Evolutionary conservation across 139 green algal species (phyloP).

Genomic region (Astrephomene gubernaculifera): DNA sequence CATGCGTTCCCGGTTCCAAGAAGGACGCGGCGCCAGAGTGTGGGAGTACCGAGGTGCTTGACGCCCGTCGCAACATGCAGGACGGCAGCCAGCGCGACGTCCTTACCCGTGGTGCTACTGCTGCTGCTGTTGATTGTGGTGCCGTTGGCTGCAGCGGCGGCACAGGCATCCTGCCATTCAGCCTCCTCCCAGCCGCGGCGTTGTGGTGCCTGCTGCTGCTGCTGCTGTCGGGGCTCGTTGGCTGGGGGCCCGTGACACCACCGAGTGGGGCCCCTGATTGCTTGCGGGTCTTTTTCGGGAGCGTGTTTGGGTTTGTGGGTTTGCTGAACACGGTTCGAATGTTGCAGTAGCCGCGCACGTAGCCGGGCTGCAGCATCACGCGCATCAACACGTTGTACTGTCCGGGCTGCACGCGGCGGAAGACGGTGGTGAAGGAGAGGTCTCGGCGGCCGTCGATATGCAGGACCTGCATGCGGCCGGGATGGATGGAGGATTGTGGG

Average conservation of each 20-base stretch:
- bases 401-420: not conserved
- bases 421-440: conserved; percentile 32
- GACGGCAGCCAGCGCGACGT: conserved; percentile 8
- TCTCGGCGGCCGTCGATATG: conserved; percentile 35
- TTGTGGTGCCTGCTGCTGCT: no score
- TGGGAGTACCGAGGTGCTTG: no score
- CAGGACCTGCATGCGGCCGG: conserved; percentile 20
- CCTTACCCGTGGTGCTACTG: not conserved
- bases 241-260: no score
- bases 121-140: not conserved
- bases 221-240: no score
- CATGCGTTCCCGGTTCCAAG: not conserved
- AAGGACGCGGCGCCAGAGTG: no score
- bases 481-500: no score
- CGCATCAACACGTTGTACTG: conserved; percentile 19
- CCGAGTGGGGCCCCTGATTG: no score
- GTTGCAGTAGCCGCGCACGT: conserved; percentile 39
- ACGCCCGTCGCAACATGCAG: not conserved
- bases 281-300: no score
- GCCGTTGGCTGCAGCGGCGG: no score
- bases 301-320: no score
- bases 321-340: conserved; percentile 14
- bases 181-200: no score
- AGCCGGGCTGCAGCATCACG: conserved; percentile 28
- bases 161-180: no score